Evolutionary conservation across 1,284 basidiomycete species (phyloP), one percentile per base, ranked within the genome.

Genomic region (Melampsora americana): DNA sequence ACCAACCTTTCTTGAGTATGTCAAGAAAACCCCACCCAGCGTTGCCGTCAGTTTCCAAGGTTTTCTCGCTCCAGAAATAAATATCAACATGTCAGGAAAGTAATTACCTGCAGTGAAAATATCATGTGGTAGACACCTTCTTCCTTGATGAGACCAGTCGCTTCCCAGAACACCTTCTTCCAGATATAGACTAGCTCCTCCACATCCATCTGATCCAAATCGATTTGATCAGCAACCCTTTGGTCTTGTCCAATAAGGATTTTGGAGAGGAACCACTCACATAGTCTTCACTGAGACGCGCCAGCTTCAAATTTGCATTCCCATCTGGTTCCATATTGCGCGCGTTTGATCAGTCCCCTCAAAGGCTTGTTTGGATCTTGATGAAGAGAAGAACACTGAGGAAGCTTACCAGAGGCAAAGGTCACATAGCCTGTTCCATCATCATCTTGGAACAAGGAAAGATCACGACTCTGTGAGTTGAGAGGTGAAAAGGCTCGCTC

Each of bases 281-380:
- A 78, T 88, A 89, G 79, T 88, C 85, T 4, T 85, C 79, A 78
- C 87, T 86, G 75, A 89, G 80, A 69, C 82, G 83, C 12, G 88
- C 85, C 32, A 89, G 88, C 84, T 89, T 89, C 84, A 89, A 88
- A 80, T 89, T 87, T 81, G 88, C 87, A 81, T 89, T 89, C 81
- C 88, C 87, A 82, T 89, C 88, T 66, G 28, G 6, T 23, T 30
- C 1, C 11, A 28, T 6, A 12, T 42, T 1, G 11, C 11, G 6
- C 39, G 39, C 11, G 39, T 5, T 42, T 1, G 12, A 42, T 42
- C 39, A 42, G 39, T 42, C 1, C 39, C 11, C 5, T 42, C 12
- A 11, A 5, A 42, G 11, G 39, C 39, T 42, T 35, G 39, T 9
- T 5, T 42, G 39, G 11, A 1, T 42, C 39, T 42, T 42, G 39